Conservation (phyloP, 2,329 filamentous ascomycete species). For the Ceratocystis eucalypticola region DNA sequence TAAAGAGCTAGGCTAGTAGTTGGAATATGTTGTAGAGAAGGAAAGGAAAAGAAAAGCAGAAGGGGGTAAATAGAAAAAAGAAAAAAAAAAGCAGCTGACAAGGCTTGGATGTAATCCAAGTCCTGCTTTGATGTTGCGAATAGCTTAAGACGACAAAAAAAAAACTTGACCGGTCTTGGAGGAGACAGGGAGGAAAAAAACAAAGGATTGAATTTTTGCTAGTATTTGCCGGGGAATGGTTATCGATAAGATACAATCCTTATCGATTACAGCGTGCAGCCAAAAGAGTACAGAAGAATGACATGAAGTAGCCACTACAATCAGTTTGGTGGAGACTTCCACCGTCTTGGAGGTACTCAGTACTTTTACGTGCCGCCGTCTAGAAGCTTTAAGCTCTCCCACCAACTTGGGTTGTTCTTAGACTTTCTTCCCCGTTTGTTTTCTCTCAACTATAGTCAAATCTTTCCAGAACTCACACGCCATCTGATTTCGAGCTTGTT, state of each 20-base stretch:
- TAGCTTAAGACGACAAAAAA: neutral
- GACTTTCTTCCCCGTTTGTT: neutral
- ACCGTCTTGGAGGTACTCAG: neutral
- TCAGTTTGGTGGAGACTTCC: neutral
- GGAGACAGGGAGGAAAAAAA: neutral
- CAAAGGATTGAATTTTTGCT: neutral
- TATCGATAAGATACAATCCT: neutral
- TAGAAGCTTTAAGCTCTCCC: neutral
- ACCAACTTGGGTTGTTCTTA: neutral
- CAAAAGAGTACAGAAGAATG: neutral
- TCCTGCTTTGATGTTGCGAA: neutral
- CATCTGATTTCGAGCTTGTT: neutral
- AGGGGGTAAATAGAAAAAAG: neutral
- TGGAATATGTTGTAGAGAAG: neutral
- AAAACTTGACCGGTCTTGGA: neutral
- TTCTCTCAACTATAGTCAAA: too few relatives aligned
- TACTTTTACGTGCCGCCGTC: too few relatives aligned
- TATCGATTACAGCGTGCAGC: conserved; percentile 23
- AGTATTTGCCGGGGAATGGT: neutral
- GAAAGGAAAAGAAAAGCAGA: neutral
- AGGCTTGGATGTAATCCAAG: too few relatives aligned
- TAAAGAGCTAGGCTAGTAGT: neutral
- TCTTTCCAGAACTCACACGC: neutral
- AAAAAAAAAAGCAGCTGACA: neutral
- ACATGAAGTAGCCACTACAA: neutral